Base-by-base conservation (phyloP, 345 rosid species). In the Tarenaya hassleriana region DNA sequence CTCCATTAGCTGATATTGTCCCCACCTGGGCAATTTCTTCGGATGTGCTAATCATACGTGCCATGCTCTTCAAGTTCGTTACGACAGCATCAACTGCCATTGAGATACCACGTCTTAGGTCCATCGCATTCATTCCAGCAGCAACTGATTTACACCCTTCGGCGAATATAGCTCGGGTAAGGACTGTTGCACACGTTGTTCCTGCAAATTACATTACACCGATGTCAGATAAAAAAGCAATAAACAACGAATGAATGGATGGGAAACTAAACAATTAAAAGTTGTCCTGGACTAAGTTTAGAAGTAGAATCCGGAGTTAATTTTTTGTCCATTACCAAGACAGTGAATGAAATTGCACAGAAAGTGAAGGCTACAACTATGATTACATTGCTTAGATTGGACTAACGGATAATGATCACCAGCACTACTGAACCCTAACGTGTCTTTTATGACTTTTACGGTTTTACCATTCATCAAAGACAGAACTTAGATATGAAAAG, bases 141-240 rank as follows among this genome's bases (percentile, higher is more conserved):
- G 98, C 96, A 68, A 92, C 95, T 15, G 98, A 88, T 74, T 92
- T 92, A 80, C 98, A 92, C 19, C 94, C 98, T 75, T 88, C 98
- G 0, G 78, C 21, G 41, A 88, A 88, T 55, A 92, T 92, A 19
- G 98, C 95, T 46, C 72, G 67, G 13, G 98, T 83, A 54, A 92
- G 94, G 56, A 92, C 70, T 0, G 98, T 92, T 12, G 98, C 98
- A 71, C 96, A 92, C 12, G 98, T 92, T 39, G 98, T 83, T 56
- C 98, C 97, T 88, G 76, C 62, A 71, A 57, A 4, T n/a, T 41
- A 60, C 29, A 61, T 14, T 17, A 29, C 31, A 51, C 35, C 7
- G 0, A 34, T 42, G 6, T 44, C 37, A 20, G 37, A 48, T 42
- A n/a, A n/a, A n/a, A 33, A 45, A 19, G 39, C 21, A 52, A 43